Evolutionary conservation across 2,329 filamentous ascomycete species (phyloP).

Genomic region (Cercospora sp.): DNA sequence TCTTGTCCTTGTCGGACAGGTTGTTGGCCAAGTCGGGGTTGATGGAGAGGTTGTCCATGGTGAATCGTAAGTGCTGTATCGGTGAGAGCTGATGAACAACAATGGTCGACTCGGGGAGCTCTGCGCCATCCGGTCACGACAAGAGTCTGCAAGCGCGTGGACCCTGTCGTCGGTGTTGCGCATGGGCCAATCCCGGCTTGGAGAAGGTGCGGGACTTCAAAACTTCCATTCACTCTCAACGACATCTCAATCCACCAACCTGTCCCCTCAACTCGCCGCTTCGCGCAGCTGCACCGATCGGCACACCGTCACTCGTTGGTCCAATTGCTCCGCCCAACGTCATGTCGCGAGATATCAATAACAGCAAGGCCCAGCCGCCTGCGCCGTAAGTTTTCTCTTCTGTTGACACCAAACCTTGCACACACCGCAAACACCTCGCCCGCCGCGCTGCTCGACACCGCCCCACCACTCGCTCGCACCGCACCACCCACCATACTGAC

Average conservation of each 20-base stretch:
- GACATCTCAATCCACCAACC: conserved; percentile 7
- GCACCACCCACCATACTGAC: conserved; percentile 30
- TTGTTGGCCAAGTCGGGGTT: conserved; percentile 34
- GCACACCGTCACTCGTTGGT: conserved; percentile 4
- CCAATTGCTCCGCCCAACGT: neutral
- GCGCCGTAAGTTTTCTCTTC: conserved; percentile 19
- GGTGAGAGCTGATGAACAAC: neutral
- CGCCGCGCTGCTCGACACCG: neutral
- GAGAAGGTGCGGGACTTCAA: conserved; percentile 2
- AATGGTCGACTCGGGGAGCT: neutral
- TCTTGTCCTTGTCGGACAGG: conserved; percentile 53
- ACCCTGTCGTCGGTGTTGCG: neutral
- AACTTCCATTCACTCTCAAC: conserved; percentile 7
- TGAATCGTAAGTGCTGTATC: neutral
- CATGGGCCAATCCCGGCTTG: conserved; percentile 7
- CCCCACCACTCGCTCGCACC: neutral
- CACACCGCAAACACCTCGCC: neutral
- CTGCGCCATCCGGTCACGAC: neutral
- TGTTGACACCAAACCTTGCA: neutral
- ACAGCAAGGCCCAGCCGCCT: conserved; percentile 9
- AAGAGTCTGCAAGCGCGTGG: conserved; percentile 1
- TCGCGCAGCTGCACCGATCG: neutral
- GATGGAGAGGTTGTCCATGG: conserved; percentile 36
- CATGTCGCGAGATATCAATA: conserved; percentile 13
- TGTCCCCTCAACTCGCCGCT: neutral